Conservation (phyloP, 1,284 basidiomycete species). For the Leccinum fallax region DNA sequence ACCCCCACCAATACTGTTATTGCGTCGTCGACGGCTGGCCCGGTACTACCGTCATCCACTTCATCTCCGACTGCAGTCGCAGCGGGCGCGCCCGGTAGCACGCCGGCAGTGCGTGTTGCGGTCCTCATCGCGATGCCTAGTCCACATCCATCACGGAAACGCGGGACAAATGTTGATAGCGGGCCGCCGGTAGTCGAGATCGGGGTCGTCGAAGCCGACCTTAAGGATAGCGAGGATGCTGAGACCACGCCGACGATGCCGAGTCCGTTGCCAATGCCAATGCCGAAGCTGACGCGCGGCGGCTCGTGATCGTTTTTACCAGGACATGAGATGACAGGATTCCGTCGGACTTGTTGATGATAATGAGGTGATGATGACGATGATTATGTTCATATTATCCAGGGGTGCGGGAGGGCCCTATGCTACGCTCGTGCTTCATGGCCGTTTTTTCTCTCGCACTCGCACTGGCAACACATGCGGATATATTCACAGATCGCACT, state of each 20-base stretch:
- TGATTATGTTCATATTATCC: neutral
- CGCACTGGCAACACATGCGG: neutral
- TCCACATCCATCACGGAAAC: constrained; percentile 24
- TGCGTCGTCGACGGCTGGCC: constrained; percentile 3
- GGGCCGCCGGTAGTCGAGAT: constrained; percentile 50
- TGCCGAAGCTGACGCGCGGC: constrained; percentile 1
- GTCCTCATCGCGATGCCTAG: constrained; percentile 59
- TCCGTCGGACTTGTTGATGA: neutral
- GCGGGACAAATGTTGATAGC: neutral
- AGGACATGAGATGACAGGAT: neutral
- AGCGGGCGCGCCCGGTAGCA: neutral
- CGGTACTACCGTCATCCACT: constrained; percentile 3
- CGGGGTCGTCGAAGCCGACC: constrained; percentile 43
- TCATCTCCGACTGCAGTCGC: constrained; percentile 18
- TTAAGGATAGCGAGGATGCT: constrained; percentile 4
- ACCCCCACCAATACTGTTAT: neutral
- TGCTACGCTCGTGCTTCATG: neutral
- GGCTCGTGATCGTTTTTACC: constrained; percentile 15
- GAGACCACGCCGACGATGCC: neutral
- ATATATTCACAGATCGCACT: neutral
- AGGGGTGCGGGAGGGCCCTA: neutral
- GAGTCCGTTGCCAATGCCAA: neutral
- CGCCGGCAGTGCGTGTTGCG: constrained; percentile 39
- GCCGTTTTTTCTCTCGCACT: neutral
- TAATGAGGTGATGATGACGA: neutral